Conservation (phyloP, 176 grass and related monocot species). For the Triticum urartu region DNA sequence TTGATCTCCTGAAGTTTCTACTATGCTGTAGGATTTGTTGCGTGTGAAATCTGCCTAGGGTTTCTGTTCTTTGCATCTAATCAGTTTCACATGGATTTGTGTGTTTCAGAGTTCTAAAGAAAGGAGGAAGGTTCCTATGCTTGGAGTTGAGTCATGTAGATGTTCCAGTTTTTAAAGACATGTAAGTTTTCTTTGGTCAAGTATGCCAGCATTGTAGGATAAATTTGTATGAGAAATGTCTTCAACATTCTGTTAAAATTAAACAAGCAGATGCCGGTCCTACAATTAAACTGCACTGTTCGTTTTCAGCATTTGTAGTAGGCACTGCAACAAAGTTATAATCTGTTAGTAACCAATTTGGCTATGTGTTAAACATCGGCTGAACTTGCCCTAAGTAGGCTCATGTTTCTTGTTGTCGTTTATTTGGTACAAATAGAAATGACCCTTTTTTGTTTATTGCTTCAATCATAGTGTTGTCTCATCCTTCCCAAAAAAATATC, state of each 20-base stretch:
- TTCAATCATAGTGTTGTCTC: neutral
- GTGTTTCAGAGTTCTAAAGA: constrained; percentile 74
- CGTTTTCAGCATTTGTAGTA: neutral
- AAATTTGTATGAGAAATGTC: neutral
- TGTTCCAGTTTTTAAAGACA: constrained; percentile 68
- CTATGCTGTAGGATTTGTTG: neutral
- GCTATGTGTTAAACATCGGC: neutral
- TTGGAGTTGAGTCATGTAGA: constrained; percentile 95
- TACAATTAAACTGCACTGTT: neutral
- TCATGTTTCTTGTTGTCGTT: neutral
- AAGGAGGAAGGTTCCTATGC: constrained; percentile 86
- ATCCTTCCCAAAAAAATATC: neutral
- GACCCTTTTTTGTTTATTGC: neutral
- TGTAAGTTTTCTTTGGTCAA: constrained; percentile 52
- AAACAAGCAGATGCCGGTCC: neutral
- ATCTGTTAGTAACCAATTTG: neutral
- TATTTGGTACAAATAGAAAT: neutral
- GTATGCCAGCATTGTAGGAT: neutral
- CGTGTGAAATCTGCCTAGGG: neutral
- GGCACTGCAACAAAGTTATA: neutral
- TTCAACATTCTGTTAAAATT: constrained; percentile 8
- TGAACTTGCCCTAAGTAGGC: neutral
- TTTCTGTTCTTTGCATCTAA: neutral
- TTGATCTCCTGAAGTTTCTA: neutral
- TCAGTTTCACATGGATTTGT: constrained; percentile 17